Evolutionary conservation across 148 eudicot species (phyloP), one percentile per base, ranked within the genome.

Genomic region (Fallopia convolvulus): DNA sequence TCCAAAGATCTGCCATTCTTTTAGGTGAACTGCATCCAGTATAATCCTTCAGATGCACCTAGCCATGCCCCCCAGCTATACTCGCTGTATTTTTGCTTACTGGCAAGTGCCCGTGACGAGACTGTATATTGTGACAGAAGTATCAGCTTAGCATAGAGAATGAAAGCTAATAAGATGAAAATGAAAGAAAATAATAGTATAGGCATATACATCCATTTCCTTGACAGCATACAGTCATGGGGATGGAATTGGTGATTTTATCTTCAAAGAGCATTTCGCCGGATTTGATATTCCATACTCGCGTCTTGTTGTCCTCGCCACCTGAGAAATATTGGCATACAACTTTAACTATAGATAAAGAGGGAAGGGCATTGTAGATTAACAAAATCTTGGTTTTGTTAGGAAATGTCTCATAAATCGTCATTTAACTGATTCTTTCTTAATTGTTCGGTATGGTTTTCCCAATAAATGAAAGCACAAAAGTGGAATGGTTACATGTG

Each of bases 241-340:
- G 95, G 72, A 86, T 72, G 66, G 87, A 84, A 56, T 77, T 78
- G 79, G 84, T 79, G 83, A 90, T 80, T 76, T 86, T 90, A 72
- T 88, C 89, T 81, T 89, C 84, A 60, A 82, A 92, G 20, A 92
- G 90, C 82, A 92, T 76, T 83, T 89, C 85, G 26, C 98, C 98
- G 6, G 97, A 86, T 82, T 86, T 90, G 21, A 94, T 90, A 81
- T 86, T 83, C 98, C 98, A 94, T 20, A 89, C 11, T 41, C 97
- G 91, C 76, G 88, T 70, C 44, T 83, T 80, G 84, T 81, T 84
- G 82, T 94, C 98, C 87, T 94, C 98, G n/a, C 95, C 98, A 76
- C 97, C 97, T 94, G 80, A 26, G 4, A 23, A 75, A 53, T 21
- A 60, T 13, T 68, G 72, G 70, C 39, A 68, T 68, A 39, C 46